phyloP scores from a whole-genome alignment of 2,329 filamentous ascomycete genomes.

The Penicillium sp. region DNA sequence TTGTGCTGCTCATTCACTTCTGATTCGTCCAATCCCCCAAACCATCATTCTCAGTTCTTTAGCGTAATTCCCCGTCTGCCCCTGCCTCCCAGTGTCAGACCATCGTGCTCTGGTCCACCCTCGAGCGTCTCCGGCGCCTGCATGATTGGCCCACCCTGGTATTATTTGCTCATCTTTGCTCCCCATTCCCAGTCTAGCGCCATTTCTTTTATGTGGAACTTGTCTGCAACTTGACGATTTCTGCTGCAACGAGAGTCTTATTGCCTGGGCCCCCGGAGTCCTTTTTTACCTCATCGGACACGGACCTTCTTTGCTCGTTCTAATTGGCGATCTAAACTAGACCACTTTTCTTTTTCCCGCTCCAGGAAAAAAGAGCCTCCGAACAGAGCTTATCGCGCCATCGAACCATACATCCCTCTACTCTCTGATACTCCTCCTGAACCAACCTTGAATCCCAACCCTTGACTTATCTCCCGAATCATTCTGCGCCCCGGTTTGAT shows the following conservation, averaged over 20 bases:
- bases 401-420: conserved; percentile 11
- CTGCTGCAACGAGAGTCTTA: background rate
- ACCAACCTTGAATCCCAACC: conserved; percentile 9
- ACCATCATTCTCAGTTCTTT: conserved; percentile 11
- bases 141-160: conserved; percentile 31
- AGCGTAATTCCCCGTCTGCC: conserved; percentile 13
- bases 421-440: background rate
- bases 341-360: conserved; percentile 7
- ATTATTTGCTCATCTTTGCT: conserved; percentile 17
- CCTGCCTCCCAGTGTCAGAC: conserved; percentile 27
- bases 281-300: background rate
- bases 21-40: conserved; percentile 19
- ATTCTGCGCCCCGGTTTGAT: background rate
- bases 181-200: conserved; percentile 15
- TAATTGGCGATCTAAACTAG: conserved; percentile 17
- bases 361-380: conserved; percentile 20
- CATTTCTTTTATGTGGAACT: conserved; percentile 6
- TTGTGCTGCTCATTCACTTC: conserved; percentile 5
- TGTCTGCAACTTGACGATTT: background rate
- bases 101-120: conserved; percentile 31
- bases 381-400: conserved; percentile 24
- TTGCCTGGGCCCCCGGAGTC: background rate
- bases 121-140: conserved; percentile 24
- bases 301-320: conserved; percentile 4
- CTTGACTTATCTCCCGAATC: conserved; percentile 6